Base-by-base conservation (phyloP, 305 asterid genomes). In the Fraxinus sp. region DNA sequence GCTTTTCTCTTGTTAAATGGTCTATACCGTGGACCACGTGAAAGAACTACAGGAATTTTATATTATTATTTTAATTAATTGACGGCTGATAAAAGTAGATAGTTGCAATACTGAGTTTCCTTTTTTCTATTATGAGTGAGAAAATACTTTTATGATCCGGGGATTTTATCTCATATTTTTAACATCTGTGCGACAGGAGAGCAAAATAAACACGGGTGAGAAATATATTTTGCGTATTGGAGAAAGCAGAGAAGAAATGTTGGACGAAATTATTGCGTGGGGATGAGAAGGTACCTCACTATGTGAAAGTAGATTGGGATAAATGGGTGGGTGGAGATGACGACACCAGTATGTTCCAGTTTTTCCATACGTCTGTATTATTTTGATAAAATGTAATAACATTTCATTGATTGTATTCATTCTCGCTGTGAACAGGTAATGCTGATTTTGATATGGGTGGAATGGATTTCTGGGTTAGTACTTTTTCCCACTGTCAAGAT, bases 221-320 rank as follows among this genome's bases (percentile, higher is more conserved):
- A 26, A 89, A 80, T 82, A 91, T 94, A 64, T 83, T 91, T 84
- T 95, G 98, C 79, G 86, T 95, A 20, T 83, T 95, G 95, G 94
- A 94, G 91, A 95, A 95, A 88, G 90, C 88, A 10, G 99, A 95
- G 88, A 87, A 86, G 81, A 94, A 93, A 82, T 95, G 99, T 98
- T 95, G 99, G 99, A 87, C 77, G 1, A 93, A 91, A 73, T 82
- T 95, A 74, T 88, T 94, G 90, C 90, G 91, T 39, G 98, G 92
- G 74, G 91, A 84, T 77, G 97, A 81, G 9, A 95, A 94, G 91
- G 36, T 97, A 28, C 99, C 99, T 10, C 97, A 93, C 87, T 91
- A 93, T 66, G 89, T 95, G 80, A 95, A 95, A 91, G 97, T 94
- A 59, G 99, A 95, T 83, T 95, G 99, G 99, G 99, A 87, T 32